Evolutionary conservation across 2,329 filamentous ascomycete genomes (phyloP).

Genomic region (Ophiosphaerella korrae): DNA sequence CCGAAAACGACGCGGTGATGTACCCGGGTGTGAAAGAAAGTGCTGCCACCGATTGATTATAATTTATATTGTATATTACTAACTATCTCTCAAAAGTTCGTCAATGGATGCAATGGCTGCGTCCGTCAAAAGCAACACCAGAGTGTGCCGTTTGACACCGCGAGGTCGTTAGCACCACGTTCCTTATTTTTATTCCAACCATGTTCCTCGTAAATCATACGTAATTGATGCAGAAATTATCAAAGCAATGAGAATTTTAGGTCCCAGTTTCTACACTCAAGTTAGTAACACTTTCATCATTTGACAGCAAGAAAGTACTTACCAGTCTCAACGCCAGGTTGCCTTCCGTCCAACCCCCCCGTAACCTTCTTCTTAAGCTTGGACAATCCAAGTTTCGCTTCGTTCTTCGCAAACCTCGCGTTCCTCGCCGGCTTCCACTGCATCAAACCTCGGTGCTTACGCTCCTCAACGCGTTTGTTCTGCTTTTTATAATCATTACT

Average conservation of each 20-base stretch:
- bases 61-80: too few relatives aligned
- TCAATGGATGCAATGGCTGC: too few relatives aligned
- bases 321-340: constrained; percentile 84
- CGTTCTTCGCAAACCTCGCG: constrained; percentile 82
- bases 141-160: too few relatives aligned
- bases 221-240: too few relatives aligned
- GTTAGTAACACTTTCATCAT: constrained; percentile 13
- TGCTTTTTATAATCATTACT: constrained; percentile 67
- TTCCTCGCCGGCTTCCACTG: constrained; percentile 94
- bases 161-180: too few relatives aligned
- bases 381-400: constrained; percentile 77
- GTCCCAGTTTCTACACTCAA: constrained; percentile 29
- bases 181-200: too few relatives aligned
- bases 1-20: too few relatives aligned
- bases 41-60: too few relatives aligned
- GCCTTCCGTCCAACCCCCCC: constrained; percentile 72
- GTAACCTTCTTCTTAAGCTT: constrained; percentile 78
- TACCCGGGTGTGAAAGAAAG: too few relatives aligned
- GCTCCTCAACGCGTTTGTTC: constrained; percentile 73
- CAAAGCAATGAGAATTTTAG: constrained; percentile 1
- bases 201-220: not conserved
- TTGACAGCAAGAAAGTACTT: constrained; percentile 23
- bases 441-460: constrained; percentile 89
- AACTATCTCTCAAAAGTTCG: too few relatives aligned
- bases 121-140: too few relatives aligned